Base-by-base conservation (phyloP, 1,284 basidiomycete species). In the Boletus smithii region DNA sequence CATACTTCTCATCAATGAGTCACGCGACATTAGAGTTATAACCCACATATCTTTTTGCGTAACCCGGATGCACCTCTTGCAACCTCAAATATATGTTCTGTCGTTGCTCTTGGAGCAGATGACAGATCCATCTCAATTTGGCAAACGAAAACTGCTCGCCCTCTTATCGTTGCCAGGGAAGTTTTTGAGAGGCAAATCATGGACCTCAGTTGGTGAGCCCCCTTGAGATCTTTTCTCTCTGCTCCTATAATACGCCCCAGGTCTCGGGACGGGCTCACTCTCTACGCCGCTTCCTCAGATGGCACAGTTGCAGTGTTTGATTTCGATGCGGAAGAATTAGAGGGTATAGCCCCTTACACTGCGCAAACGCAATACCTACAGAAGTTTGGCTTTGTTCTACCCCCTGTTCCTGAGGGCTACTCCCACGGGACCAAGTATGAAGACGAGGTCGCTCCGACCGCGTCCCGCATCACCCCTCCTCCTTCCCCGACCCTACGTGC, bases 221-320 rank as follows among this genome's bases (percentile, higher is more conserved):
- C n/a, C n/a, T n/a, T n/a, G n/a, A n/a, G n/a, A n/a, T n/a, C n/a
- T 14, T 23, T 44, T 22, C 44, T 46, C 20, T 54, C 27, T 42
- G 3, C 49, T 6, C 14, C 4, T 46, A 33, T 48, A 44, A 49
- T 49, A 16, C 5, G 20, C n/a, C 16, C 3, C 52, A 93, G 91
- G 91, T 91, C 91, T 3, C 82, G 81, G 63, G 95, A 99, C 61
- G 95, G 97, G 7, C 76, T 91, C 35, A 88, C 88, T 3, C 77
- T 99, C 0, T 99, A 97, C 60, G 93, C 93, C 0, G 95, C 91
- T 50, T 97, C 95, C 0, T 95, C 93, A 0, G 97, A 99, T 61
- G 95, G 97, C 1, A 93, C 92, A 0, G 83, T 98, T 44, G 91
- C 85, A 3, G 91, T 87, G 3, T 89, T 97, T 67, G 74, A 79